Evolutionary conservation across 768 basidiomycete genomes (phyloP).

Genomic region (Termitomyces sp.): DNA sequence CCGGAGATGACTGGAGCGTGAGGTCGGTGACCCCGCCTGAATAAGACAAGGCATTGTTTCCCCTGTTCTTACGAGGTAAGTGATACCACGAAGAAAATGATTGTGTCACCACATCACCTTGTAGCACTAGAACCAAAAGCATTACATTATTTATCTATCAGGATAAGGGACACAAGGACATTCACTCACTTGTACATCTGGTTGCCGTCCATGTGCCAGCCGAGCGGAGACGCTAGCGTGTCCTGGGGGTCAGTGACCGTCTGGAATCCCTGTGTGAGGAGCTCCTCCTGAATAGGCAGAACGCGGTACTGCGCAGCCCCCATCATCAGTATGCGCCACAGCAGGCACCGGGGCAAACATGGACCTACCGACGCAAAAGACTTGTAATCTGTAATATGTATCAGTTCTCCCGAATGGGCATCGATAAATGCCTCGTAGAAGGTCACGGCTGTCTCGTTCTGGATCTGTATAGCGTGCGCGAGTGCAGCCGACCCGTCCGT

Average conservation of each 20-base stretch:
- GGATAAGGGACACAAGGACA: no score
- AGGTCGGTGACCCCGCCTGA: slow-evolving; percentile 22
- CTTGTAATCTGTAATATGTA: slow-evolving; percentile 48
- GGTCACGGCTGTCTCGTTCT: slow-evolving; percentile 26
- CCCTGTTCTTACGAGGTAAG: slow-evolving; percentile 14
- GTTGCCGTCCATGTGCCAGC: slow-evolving; percentile 26
- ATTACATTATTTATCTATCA: background rate
- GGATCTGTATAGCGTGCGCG: slow-evolving; percentile 31
- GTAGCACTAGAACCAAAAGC: background rate
- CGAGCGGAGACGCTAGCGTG: slow-evolving; percentile 38
- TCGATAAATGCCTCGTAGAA: slow-evolving; percentile 59
- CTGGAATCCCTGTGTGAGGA: slow-evolving; percentile 38
- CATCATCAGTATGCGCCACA: background rate
- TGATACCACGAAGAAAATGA: background rate
- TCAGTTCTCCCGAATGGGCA: slow-evolving; percentile 44
- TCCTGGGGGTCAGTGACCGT: slow-evolving; percentile 42
- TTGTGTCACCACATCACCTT: background rate
- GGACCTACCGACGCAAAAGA: slow-evolving; percentile 31
- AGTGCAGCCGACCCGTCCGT: slow-evolving; percentile 32
- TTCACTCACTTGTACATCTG: slow-evolving; percentile 7
- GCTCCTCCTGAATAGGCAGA: slow-evolving; percentile 41
- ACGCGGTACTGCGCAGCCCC: slow-evolving; percentile 29
- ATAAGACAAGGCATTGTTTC: slow-evolving; percentile 34
- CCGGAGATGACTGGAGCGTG: slow-evolving; percentile 31
- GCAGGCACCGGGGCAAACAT: background rate